Evolutionary conservation across 1,139 yeast species (phyloP).

Genomic region (Yamadazyma sp.): DNA sequence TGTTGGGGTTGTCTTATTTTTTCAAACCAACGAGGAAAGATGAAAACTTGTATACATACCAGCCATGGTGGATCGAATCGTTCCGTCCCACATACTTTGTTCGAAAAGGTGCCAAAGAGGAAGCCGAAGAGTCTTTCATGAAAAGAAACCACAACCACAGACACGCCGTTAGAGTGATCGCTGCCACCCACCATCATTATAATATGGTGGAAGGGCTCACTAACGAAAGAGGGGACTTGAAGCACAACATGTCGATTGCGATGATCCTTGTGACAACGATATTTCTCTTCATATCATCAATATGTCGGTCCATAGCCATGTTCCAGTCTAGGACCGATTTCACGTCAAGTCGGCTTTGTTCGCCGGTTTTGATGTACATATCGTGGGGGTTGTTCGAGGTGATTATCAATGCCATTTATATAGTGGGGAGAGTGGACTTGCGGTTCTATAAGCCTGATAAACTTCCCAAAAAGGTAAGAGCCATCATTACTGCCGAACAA

Average conservation of each 20-base stretch:
- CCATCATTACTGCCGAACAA: constrained; percentile 45
- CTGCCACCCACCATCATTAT: constrained; percentile 46
- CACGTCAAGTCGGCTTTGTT: constrained; percentile 21
- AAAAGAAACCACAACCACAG: constrained; percentile 49
- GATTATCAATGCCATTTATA: constrained; percentile 52
- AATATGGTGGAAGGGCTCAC: constrained; percentile 45
- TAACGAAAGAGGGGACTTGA: constrained; percentile 45
- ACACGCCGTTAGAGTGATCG: constrained; percentile 51
- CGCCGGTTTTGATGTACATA: constrained; percentile 62
- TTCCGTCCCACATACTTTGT: constrained; percentile 58
- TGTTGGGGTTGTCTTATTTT: constrained; percentile 53
- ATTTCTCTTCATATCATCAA: constrained; percentile 54
- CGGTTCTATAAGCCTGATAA: constrained; percentile 78
- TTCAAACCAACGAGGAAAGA: constrained; percentile 59
- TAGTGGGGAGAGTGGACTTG: constrained; percentile 66
- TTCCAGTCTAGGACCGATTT: constrained; percentile 38
- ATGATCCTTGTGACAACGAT: constrained; percentile 53
- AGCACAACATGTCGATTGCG: constrained; percentile 48
- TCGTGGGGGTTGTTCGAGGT: constrained; percentile 65
- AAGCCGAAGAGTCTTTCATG: constrained; percentile 53
- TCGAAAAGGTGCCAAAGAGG: constrained; percentile 43
- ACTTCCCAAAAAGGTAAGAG: constrained; percentile 40
- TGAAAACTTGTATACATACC: constrained; percentile 57
- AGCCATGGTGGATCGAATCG: constrained; percentile 79
- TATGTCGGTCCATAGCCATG: constrained; percentile 57